Evolutionary conservation across 2,329 filamentous ascomycete genomes (phyloP).

Genomic region (Triangularia setosa): DNA sequence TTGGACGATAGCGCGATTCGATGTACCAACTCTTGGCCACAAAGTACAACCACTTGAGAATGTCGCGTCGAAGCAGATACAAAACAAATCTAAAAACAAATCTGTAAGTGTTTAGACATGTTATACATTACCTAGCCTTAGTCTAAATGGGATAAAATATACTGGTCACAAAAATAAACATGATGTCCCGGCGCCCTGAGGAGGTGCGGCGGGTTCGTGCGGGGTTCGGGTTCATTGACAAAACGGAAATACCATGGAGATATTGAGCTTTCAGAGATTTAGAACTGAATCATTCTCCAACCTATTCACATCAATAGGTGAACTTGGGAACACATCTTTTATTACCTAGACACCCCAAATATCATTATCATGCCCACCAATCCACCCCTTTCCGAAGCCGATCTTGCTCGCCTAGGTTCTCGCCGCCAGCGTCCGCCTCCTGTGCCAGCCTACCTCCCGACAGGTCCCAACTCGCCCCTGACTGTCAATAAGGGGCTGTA

Average conservation of each 20-base stretch:
- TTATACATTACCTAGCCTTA: neutral
- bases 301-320: neutral
- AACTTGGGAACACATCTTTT: too few species aligned
- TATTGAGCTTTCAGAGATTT: neutral
- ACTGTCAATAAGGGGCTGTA: slow-evolving; percentile 49
- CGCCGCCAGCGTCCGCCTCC: slow-evolving; percentile 45
- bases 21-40: neutral
- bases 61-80: neutral
- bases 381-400: neutral
- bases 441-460: slow-evolving; percentile 38
- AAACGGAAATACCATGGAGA: neutral
- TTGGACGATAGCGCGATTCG: neutral
- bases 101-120: neutral
- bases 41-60: neutral
- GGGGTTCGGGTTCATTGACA: neutral
- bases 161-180: too few species aligned
- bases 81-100: neutral
- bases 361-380: neutral
- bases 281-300: neutral
- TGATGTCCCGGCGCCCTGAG: neutral
- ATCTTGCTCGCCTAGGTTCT: slow-evolving; percentile 34
- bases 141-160: too few species aligned
- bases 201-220: neutral
- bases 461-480: slow-evolving; percentile 16
- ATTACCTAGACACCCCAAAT: too few species aligned